A percentile compares a stretch with the other conserved stretches of the same genome.
Conservation (phyloP, 2,329 filamentous ascomycete genomes). For the Colletotrichum limetticola region DNA sequence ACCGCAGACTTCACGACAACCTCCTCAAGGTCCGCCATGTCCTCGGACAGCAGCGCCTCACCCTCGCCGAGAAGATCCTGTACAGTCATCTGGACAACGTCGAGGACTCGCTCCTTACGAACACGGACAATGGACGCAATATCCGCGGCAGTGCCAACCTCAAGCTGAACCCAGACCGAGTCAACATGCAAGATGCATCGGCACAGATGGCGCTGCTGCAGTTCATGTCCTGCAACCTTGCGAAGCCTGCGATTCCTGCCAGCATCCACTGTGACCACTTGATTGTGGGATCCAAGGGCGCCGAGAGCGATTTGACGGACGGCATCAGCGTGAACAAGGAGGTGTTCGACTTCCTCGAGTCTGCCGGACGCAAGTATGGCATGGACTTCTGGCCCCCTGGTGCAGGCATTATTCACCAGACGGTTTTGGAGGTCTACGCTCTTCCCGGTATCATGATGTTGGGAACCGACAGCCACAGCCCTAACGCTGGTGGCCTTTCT, state of each 20-base stretch:
- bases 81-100: constrained; percentile 94
- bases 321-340: constrained; percentile 95
- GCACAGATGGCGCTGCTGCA: constrained; percentile 98
- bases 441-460: constrained; percentile 99
- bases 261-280: constrained; percentile 99
- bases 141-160: constrained; percentile 91
- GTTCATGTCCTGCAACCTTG: constrained; percentile 97
- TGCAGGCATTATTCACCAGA: constrained; percentile 97
- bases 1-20: constrained; percentile 82
- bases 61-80: constrained; percentile 96
- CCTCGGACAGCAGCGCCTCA: constrained; percentile 75
- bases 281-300: constrained; percentile 94
- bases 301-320: constrained; percentile 83
- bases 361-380: constrained; percentile 88
- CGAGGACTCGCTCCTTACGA: constrained; percentile 86
- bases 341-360: constrained; percentile 97
- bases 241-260: constrained; percentile 89
- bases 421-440: constrained; percentile 96
- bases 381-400: constrained; percentile 97
- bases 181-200: constrained; percentile 99
- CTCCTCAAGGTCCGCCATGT: constrained; percentile 80
- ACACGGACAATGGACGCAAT: constrained; percentile 84
- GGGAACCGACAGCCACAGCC: constrained; percentile 96
- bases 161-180: constrained; percentile 96
- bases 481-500: constrained; percentile 94